Base-by-base conservation (phyloP, 129 eudicot species). In the Mikania micrantha region DNA sequence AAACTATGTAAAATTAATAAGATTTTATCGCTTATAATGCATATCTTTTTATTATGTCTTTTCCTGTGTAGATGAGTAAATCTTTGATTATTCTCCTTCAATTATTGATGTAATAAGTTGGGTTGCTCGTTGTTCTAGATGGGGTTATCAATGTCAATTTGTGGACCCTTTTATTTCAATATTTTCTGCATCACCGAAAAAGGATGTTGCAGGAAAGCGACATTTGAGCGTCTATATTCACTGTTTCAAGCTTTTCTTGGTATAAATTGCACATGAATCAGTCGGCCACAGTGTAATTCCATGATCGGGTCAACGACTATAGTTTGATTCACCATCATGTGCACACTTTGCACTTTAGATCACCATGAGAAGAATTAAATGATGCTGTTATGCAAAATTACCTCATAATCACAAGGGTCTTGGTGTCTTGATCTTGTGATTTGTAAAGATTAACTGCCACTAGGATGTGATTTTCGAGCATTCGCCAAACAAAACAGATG, bases 1-100 rank as follows among this genome's bases (percentile, higher is more conserved):
- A 24, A 17, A 39, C 13, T 74, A 74, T 31, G 31, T 13, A 3
- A 66, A 17, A 52, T 36, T 24, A 73, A 50, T 64, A 73, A 49
- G 58, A 64, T 16, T 11, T 25, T 64, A 8, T 19, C 45, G 13
- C 21, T 44, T 45, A 15, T 22, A 7, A n/a, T 25, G 49, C 19
- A 35, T 24, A 12, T 28, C 6, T 9, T 29, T 12, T 40, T 58
- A 41, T 42, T 52, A 22, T 52, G 60, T 9, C 4, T 1, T 22
- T 22, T 9, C 22, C n/a, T 8, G 13, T 53, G n/a, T 12, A 15
- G 32, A 54, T 54, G 60, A 25, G 35, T 24, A 4, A 11, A 24
- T 2, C 25, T 25, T 54, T 4, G 35, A 28, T 4, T 28, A 2
- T 4, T 4, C 11, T 15, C 4, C 1, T 29, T 64, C 32, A 24